Base-by-base conservation (phyloP, 1,284 basidiomycete genomes). In the Pterulicium gracile region DNA sequence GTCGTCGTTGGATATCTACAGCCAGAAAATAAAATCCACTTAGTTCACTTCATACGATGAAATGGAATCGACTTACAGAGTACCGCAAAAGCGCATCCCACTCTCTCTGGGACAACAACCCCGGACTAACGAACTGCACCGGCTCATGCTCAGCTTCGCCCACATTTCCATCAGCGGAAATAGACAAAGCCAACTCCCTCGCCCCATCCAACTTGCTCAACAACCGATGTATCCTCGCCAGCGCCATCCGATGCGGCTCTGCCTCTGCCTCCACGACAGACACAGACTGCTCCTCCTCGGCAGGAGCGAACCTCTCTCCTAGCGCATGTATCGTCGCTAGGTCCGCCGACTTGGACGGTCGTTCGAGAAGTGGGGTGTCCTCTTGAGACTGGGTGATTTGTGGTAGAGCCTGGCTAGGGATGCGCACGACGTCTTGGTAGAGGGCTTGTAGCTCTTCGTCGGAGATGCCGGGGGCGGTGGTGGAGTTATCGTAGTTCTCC, bases 1-100 rank as follows among this genome's bases (percentile, higher is more conserved):
- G 46, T 73, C 69, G 3, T 55, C 49, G 21, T 57, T 53, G 15
- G 58, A 48, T n/a, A 70, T 52, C 69, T 72, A 50, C 12, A 3
- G 15, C 22, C 17, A 13, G 10, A 42, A 21, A 15, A 27, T 19
- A n/a, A n/a, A 32, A n/a, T 32, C 27, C 7, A n/a, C 27, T 10
- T 10, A n/a, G 27, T n/a, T 10, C 27, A 32, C 27, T n/a, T 10
- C 7, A 32, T 32, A 32, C 10, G 27, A 10, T 41, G 10, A 34
- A n/a, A 36, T 20, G 10, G 34, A 23, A 44, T 18, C 35, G 34
- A 43, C 41, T 43, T 19, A 47, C 51, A 27, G 36, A 51, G 34
- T n/a, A 13, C 18, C 42, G 15, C 5, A 39, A 39, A 5, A 39
- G 15, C 4, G 36, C 36, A 7, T 39, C 15, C 5, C 4, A 39